phyloP scores from a whole-genome alignment of 1,139 yeast species.

The Suhomyces chickasaworum region DNA sequence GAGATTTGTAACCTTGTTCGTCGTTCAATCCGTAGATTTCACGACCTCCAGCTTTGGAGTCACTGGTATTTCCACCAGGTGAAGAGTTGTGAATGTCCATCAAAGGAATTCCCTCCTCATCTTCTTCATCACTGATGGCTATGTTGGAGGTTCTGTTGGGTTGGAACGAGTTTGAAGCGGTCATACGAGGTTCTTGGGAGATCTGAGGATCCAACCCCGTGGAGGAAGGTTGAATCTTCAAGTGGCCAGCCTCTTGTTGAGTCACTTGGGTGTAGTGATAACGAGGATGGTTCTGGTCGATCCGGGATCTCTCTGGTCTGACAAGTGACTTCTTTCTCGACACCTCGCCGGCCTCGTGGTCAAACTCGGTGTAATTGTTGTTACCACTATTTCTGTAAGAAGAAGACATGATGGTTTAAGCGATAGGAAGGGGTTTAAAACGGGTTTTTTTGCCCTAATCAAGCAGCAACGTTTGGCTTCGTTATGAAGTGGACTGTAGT shows the following conservation, averaged over 20 bases:
- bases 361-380: conserved; percentile 44
- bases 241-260: conserved; percentile 63
- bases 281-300: conserved; percentile 69
- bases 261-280: conserved; percentile 83
- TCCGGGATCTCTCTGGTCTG: conserved; percentile 75
- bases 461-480: neutral
- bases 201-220: conserved; percentile 70
- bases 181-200: conserved; percentile 5
- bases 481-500: neutral
- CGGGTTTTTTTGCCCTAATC: neutral
- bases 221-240: conserved; percentile 67
- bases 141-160: conserved; percentile 2
- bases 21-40: conserved; percentile 65
- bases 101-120: conserved; percentile 49
- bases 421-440: neutral
- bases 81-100: conserved; percentile 36
- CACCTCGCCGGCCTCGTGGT: conserved; percentile 51
- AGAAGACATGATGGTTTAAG: conserved; percentile 14
- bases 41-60: conserved; percentile 33
- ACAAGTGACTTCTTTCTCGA: conserved; percentile 69
- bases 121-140: conserved; percentile 21
- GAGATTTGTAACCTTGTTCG: conserved; percentile 41
- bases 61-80: conserved; percentile 10
- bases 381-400: conserved; percentile 24
- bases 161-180: conserved; percentile 10